These are phyloP conservation scores for Wallacemonas sp. DNA, from an alignment of 208 protist genomes.

Conservation along the genomic window DNA sequence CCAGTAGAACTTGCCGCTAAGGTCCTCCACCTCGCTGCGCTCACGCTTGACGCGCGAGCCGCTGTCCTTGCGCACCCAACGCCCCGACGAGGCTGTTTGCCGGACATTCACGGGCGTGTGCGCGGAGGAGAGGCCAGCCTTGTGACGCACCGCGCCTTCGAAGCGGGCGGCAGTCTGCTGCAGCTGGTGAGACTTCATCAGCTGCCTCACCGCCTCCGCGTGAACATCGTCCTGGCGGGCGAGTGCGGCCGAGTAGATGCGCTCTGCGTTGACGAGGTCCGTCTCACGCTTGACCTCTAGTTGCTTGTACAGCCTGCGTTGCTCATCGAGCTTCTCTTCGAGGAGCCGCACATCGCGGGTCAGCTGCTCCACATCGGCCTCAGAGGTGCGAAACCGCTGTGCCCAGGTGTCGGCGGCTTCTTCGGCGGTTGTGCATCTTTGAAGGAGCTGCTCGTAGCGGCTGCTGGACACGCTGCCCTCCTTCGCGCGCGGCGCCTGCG, in stretches of 20 bases:
- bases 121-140: background rate
- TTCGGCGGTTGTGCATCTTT: background rate
- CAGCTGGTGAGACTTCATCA: conserved; percentile 48
- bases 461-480: conserved; percentile 16
- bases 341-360: conserved; percentile 37
- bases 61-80: background rate
- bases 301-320: conserved; percentile 8
- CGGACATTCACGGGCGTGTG: conserved; percentile 14
- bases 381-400: background rate
- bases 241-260: conserved; percentile 39
- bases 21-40: conserved; percentile 11
- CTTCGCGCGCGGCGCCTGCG: too few species aligned
- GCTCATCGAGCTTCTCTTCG: conserved; percentile 34
- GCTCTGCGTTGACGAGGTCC: conserved; percentile 42
- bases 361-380: conserved; percentile 43
- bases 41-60: conserved; percentile 23
- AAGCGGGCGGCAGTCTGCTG: conserved; percentile 33
- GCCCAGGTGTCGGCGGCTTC: background rate
- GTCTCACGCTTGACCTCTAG: conserved; percentile 32
- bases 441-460: conserved; percentile 20
- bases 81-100: background rate
- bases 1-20: background rate
- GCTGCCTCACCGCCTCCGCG: conserved; percentile 44
- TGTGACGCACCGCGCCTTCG: conserved; percentile 22
- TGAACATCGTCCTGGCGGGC: conserved; percentile 44